Conservation (phyloP, 108 stramenopile species). For the Cyclotella atomus region DNA sequence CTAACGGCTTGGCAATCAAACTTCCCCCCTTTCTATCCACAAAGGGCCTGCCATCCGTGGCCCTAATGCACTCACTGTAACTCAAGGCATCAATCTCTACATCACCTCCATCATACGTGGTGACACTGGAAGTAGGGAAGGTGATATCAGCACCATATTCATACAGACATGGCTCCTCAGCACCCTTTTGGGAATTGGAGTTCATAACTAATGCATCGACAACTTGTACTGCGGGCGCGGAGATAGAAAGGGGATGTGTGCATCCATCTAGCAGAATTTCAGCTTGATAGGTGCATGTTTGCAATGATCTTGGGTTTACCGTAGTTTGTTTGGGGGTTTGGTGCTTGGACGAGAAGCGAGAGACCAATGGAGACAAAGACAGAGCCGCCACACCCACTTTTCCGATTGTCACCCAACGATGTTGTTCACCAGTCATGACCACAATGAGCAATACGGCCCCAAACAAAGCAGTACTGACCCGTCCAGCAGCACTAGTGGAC, state of each 20-base stretch:
- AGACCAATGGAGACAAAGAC: background rate
- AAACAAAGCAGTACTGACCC: background rate
- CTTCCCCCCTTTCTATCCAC: slow-evolving; percentile 7
- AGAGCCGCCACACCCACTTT: slow-evolving; percentile 5
- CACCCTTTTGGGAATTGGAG: background rate
- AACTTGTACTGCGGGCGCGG: slow-evolving; percentile 21
- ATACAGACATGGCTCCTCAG: background rate
- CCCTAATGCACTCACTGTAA: background rate
- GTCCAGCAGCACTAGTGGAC: background rate
- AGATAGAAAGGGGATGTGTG: slow-evolving; percentile 14
- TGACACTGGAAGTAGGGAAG: background rate
- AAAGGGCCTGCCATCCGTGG: slow-evolving; percentile 16
- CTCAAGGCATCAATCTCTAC: background rate
- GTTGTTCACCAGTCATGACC: background rate
- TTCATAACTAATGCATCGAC: slow-evolving; percentile 23
- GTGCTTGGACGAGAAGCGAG: background rate
- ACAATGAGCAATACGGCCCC: background rate
- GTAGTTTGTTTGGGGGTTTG: background rate
- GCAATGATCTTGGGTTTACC: background rate
- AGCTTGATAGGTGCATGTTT: slow-evolving; percentile 23
- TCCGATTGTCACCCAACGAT: background rate
- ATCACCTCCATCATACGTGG: background rate
- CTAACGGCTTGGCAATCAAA: background rate
- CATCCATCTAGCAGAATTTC: slow-evolving; percentile 39
- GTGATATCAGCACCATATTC: slow-evolving; percentile 6